Base-by-base conservation (phyloP, 768 basidiomycete species). In the Hortiboletus campestris region DNA sequence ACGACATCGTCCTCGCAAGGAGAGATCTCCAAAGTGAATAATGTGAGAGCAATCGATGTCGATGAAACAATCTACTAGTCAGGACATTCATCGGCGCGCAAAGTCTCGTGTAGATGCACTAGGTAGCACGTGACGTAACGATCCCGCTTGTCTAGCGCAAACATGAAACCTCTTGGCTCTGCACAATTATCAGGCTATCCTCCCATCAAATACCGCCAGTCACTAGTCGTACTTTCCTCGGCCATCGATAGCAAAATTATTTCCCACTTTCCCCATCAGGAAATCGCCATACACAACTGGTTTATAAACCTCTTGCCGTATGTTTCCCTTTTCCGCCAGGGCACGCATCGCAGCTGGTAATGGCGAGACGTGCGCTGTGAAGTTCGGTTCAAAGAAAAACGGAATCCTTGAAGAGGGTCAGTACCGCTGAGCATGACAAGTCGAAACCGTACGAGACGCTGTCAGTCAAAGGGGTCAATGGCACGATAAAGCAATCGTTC, bases 301-400 rank as follows among this genome's bases (percentile, higher is more conserved):
- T 42, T 78, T 49, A 51, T 80, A 78, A 20, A 38, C 65, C 65
- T 73, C 72, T 12, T 65, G 63, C 1, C 63, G 56, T 28, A 60
- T 57, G 38, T 68, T 55, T 22, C 35, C 57, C 4, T 50, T 48
- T 34, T 49, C 31, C 16, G 17, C 47, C 19, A 49, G 38, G 11
- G 80, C 62, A 34, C 85, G 80, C 28, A 78, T 63, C 0, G 84
- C 85, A 7, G 85, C 84, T 5, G 76, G 75, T 7, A 95, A 73
- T 1, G 92, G 89, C 59, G 78, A 71, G 45, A 97, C 74, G 2
- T 75, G 54, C 0, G 93, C 89, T 56, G 85, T 76, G 63, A 91
- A 93, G 54, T 90, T 91, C 0, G 94, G 94, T 69, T 96, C 94
- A 59, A 90, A 96, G 78, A 97, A 97, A 74, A 96, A 96, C 0